phyloP scores from a whole-genome alignment of 2,329 filamentous ascomycete genomes.

The Fusarium floridanum region DNA sequence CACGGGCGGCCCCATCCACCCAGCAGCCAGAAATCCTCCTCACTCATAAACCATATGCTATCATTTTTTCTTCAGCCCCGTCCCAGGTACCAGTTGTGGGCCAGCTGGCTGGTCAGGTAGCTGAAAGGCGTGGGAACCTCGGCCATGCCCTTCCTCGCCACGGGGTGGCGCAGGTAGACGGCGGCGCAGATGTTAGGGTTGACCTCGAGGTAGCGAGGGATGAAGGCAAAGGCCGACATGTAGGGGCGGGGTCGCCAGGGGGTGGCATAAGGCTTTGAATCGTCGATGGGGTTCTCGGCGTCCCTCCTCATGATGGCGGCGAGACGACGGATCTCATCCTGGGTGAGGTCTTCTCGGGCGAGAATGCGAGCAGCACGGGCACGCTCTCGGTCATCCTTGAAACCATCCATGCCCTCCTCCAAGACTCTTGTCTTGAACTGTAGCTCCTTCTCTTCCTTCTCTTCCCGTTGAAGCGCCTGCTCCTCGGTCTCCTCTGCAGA shows the following conservation, averaged over 20 bases:
- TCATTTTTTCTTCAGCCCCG: conserved; percentile 68
- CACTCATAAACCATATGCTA: conserved; percentile 7
- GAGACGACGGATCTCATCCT: conserved; percentile 67
- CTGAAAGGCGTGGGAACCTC: conserved; percentile 89
- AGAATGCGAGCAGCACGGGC: conserved; percentile 50
- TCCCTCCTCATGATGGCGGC: conserved; percentile 71
- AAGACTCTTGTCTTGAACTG: conserved; percentile 50
- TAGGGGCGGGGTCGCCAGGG: conserved; percentile 90
- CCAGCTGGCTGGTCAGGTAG: conserved; percentile 78
- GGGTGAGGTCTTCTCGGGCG: conserved; percentile 52
- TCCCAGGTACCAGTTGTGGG: conserved; percentile 94
- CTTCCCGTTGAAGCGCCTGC: conserved; percentile 30
- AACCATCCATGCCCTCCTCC: conserved; percentile 52
- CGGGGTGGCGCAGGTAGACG: conserved; percentile 94
- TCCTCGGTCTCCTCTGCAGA: conserved; percentile 33
- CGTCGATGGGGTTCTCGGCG: conserved; percentile 81
- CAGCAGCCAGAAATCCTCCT: conserved; percentile 32
- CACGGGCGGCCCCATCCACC: conserved; percentile 43
- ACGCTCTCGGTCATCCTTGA: conserved; percentile 50
- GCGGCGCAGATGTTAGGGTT: conserved; percentile 97
- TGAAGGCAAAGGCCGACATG: conserved; percentile 94
- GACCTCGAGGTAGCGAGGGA: conserved; percentile 95
- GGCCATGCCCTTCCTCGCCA: conserved; percentile 82
- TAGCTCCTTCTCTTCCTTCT: conserved; percentile 36
- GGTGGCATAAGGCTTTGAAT: conserved; percentile 85